Conservation (phyloP, 2,329 filamentous ascomycete genomes). For the Aspergillaceae sp. region DNA sequence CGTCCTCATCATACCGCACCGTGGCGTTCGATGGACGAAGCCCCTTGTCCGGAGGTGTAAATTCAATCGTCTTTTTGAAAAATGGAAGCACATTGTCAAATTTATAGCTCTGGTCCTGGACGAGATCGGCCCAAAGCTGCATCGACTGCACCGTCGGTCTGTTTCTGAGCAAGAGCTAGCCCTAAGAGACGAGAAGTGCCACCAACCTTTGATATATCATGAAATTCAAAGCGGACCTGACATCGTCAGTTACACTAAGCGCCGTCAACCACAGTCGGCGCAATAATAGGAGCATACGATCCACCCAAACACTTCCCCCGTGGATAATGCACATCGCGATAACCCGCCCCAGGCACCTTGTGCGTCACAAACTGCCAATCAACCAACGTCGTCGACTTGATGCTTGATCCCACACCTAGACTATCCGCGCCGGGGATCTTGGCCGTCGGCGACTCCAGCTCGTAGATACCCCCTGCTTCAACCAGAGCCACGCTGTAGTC, state of each 20-base stretch:
- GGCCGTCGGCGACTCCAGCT: slow-evolving; percentile 46
- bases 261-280: background rate
- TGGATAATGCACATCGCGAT: slow-evolving; percentile 21
- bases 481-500: slow-evolving; percentile 31
- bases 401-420: slow-evolving; percentile 15
- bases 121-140: slow-evolving; percentile 25
- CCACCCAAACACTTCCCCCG: slow-evolving; percentile 22
- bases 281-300: slow-evolving; percentile 13
- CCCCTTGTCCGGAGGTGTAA: slow-evolving; percentile 17
- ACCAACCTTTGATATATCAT: slow-evolving; percentile 26
- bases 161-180: background rate
- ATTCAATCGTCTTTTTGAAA: slow-evolving; percentile 19
- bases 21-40: slow-evolving; percentile 13
- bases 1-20: slow-evolving; percentile 16
- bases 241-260: background rate
- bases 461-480: slow-evolving; percentile 39
- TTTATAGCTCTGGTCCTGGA: slow-evolving; percentile 24
- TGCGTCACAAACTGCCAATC: slow-evolving; percentile 42
- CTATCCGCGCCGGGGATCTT: slow-evolving; percentile 34
- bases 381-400: slow-evolving; percentile 35
- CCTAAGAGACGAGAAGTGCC: background rate
- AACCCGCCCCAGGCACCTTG: slow-evolving; percentile 42
- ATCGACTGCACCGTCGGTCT: slow-evolving; percentile 21
- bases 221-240: slow-evolving; percentile 24
- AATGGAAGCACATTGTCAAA: slow-evolving; percentile 24